Conservation (phyloP, 257 asterid genomes). For the Ilex asprella region DNA sequence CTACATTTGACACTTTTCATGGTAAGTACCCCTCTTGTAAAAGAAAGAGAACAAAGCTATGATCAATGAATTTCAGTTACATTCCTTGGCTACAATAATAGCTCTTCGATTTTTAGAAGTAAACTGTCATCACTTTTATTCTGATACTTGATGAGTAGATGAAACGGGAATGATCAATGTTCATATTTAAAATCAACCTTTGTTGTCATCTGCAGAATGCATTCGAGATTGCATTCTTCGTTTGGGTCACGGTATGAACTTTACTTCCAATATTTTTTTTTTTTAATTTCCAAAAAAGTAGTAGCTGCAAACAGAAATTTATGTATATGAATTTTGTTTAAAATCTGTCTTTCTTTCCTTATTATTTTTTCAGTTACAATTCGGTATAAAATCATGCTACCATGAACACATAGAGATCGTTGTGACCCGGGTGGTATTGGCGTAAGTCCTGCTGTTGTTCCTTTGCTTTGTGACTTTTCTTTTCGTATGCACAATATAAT, state of each 20-base stretch:
- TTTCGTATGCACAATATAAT: too few relatives aligned
- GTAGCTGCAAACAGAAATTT: too few relatives aligned
- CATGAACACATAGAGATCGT: conserved; percentile 38
- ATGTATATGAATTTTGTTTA: not conserved
- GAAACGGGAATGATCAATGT: too few relatives aligned
- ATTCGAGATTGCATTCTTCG: conserved; percentile 58
- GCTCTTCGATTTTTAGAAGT: too few relatives aligned
- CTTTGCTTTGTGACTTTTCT: too few relatives aligned
- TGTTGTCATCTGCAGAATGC: conserved; percentile 42
- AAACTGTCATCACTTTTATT: too few relatives aligned
- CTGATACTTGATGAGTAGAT: too few relatives aligned
- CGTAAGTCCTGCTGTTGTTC: conserved; percentile 35
- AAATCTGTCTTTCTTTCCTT: too few relatives aligned
- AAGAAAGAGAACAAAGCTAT: too few relatives aligned
- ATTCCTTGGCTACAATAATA: too few relatives aligned
- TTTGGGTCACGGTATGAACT: conserved; percentile 61
- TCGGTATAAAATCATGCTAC: conserved; percentile 65
- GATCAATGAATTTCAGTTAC: too few relatives aligned
- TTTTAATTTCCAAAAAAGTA: too few relatives aligned
- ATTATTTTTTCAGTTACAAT: conserved; percentile 37
- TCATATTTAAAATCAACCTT: not conserved
- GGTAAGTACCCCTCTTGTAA: conserved; percentile 23
- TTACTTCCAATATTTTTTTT: not conserved
- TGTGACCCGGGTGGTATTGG: conserved; percentile 51
- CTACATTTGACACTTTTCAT: conserved; percentile 57